Evolutionary conservation across 805 yeast species (phyloP).

Genomic region (Tanozyma kutaoensis): DNA sequence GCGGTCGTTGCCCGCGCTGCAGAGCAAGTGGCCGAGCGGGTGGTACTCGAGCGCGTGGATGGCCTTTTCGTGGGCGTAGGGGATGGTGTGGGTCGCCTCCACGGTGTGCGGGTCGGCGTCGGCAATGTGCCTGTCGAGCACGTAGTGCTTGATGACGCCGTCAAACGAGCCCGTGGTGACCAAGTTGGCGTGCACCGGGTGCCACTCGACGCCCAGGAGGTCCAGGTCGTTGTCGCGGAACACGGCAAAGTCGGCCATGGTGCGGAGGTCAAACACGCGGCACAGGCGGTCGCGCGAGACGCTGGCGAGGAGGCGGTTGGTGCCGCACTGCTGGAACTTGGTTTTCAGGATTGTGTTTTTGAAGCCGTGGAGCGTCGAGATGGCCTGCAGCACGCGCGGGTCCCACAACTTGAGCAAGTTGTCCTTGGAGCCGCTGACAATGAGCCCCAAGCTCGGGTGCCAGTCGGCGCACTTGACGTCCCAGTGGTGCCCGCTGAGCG

Average conservation of each 20-base stretch:
- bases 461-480: conserved; percentile 96
- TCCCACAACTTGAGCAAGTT: conserved; percentile 93
- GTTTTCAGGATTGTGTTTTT: conserved; percentile 89
- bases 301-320: conserved; percentile 62
- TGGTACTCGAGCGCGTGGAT: conserved; percentile 84
- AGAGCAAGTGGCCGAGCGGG: conserved; percentile 83
- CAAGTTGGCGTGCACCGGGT: conserved; percentile 72
- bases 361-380: conserved; percentile 78
- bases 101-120: conserved; percentile 5
- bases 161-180: conserved; percentile 81
- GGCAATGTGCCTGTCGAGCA: conserved; percentile 36
- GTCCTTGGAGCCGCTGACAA: conserved; percentile 92
- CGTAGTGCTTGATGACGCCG: conserved; percentile 73
- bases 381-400: conserved; percentile 65
- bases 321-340: conserved; percentile 74
- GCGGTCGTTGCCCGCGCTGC: conserved; percentile 90
- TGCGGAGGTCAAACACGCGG: conserved; percentile 76
- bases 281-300: conserved; percentile 83
- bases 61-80: conserved; percentile 91
- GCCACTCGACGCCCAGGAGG: conserved; percentile 81
- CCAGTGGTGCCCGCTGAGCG: conserved; percentile 92
- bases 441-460: conserved; percentile 81
- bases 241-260: conserved; percentile 63
- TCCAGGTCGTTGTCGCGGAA: conserved; percentile 77
- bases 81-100: conserved; percentile 49